Conservation (phyloP, 306 rosid genomes). For the Cercis canadensis region DNA sequence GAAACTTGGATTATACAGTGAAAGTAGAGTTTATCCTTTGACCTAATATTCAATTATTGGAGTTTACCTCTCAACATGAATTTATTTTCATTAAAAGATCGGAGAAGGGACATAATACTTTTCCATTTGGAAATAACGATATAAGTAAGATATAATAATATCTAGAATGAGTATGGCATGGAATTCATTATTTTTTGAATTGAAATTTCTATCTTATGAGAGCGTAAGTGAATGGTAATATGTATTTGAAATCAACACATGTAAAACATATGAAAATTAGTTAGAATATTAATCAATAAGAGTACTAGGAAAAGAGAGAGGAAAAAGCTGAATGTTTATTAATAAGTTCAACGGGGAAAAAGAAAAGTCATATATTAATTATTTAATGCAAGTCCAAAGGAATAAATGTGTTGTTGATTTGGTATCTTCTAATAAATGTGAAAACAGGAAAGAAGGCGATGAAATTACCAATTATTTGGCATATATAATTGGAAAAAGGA, state of each 20-base stretch:
- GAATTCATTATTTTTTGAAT: neutral
- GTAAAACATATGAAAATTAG: too few species aligned
- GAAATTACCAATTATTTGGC: too few species aligned
- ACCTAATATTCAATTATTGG: constrained; percentile 11
- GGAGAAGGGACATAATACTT: neutral
- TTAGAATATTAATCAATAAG: too few species aligned
- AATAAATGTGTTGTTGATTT: neutral
- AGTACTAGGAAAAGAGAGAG: too few species aligned
- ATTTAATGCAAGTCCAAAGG: too few species aligned
- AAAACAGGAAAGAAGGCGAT: neutral
- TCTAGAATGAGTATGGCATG: constrained; percentile 12
- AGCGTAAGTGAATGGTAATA: too few species aligned
- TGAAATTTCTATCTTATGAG: too few species aligned
- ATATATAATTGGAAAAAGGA: too few species aligned
- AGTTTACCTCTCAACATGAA: neutral
- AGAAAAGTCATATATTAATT: too few species aligned
- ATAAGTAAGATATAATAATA: constrained; percentile 17
- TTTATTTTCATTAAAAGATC: constrained; percentile 6
- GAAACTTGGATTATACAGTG: neutral
- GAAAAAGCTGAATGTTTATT: too few species aligned
- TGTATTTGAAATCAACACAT: too few species aligned
- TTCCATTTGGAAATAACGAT: neutral
- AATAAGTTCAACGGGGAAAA: too few species aligned
- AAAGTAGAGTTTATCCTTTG: constrained; percentile 1
- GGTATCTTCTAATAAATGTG: neutral